A percentile compares a stretch with the other conserved stretches of the same genome.
phyloP scores from a whole-genome alignment of 305 asterid species.

The Salvia sclarea region DNA sequence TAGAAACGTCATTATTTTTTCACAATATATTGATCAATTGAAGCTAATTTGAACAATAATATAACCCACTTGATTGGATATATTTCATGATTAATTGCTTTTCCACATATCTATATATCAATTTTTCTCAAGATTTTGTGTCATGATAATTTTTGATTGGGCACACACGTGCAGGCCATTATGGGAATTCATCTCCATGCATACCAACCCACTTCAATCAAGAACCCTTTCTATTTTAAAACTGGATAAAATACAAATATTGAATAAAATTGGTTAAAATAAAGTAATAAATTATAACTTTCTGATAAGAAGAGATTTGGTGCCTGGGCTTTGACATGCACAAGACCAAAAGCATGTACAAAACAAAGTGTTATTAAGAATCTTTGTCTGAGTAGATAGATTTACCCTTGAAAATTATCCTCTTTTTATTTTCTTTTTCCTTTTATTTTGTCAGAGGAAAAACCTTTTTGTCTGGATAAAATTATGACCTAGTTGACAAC shows the following conservation, averaged over 20 bases:
- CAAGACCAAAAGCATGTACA: slow-evolving; percentile 26
- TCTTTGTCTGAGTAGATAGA: slow-evolving; percentile 27
- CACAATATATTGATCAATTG: too few species aligned
- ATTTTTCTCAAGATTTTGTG: slow-evolving; percentile 29
- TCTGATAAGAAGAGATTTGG: slow-evolving; percentile 6
- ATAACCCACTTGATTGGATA: too few species aligned
- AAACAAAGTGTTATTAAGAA: slow-evolving; percentile 30
- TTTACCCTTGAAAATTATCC: slow-evolving; percentile 11
- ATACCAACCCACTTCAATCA: slow-evolving; percentile 39
- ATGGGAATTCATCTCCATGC: slow-evolving; percentile 37
- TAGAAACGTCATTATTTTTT: too few species aligned
- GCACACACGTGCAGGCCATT: slow-evolving; percentile 46
- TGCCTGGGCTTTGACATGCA: slow-evolving; percentile 24
- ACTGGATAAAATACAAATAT: background rate
- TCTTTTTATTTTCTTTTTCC: background rate
- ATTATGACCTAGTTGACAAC: slow-evolving; percentile 25
- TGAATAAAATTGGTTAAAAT: background rate
- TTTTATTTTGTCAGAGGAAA: slow-evolving; percentile 16
- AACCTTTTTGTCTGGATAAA: slow-evolving; percentile 27
- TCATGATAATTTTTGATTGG: slow-evolving; percentile 38
- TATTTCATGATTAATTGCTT: too few species aligned
- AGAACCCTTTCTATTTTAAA: background rate
- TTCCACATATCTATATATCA: background rate
- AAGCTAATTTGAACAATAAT: too few species aligned
- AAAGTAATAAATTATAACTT: background rate